A percentile compares a stretch with the other conserved stretches of the same genome.
Conservation (phyloP, 2,329 filamentous ascomycete genomes). For the Chaetomium sp. region DNA sequence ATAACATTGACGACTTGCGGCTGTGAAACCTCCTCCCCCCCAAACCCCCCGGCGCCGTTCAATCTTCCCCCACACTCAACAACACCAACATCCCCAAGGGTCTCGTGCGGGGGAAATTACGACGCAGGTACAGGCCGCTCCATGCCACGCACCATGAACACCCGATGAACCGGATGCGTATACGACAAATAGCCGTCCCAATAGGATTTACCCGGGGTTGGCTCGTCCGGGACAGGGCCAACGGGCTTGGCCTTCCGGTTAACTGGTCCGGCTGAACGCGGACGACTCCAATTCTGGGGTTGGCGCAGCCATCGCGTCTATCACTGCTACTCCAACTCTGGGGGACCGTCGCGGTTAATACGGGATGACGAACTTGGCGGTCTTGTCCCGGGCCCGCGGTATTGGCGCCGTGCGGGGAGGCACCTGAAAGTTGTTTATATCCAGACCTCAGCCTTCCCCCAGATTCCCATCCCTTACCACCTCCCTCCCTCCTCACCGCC, state of each 20-base stretch:
- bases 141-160: neutral
- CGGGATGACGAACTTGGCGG: neutral
- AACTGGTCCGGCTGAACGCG: constrained; percentile 25
- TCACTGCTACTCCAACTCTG: neutral
- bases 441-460: neutral
- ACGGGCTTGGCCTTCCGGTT: constrained; percentile 21
- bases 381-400: constrained; percentile 24
- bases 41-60: no score
- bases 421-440: neutral
- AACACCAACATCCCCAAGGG: neutral
- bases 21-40: neutral
- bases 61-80: neutral
- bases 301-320: neutral
- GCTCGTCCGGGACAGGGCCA: neutral
- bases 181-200: constrained; percentile 7
- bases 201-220: constrained; percentile 21
- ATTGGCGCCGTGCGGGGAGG: constrained; percentile 11
- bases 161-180: neutral
- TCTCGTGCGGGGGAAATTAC: constrained; percentile 6
- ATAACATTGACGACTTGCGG: neutral
- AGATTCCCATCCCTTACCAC: neutral
- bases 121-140: constrained; percentile 3
- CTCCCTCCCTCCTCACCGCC: neutral
- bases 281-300: constrained; percentile 15
- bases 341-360: neutral